Conservation (phyloP, 1,284 basidiomycete species). For the Inonotus obliquus region DNA sequence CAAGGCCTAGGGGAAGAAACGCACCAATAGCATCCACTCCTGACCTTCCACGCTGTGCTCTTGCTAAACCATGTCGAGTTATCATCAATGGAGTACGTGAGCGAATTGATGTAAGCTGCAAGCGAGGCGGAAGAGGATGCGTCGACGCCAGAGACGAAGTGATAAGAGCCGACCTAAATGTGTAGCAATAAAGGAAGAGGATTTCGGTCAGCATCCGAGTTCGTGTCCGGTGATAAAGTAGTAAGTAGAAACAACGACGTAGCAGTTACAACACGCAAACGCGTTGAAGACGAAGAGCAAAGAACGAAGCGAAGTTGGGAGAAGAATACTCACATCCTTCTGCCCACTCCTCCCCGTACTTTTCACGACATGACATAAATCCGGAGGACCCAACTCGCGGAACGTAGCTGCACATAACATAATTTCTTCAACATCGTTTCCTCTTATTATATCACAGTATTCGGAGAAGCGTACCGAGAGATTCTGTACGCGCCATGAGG, state of each 20-base stretch:
- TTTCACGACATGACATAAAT: conserved; percentile 95
- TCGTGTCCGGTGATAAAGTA: not conserved
- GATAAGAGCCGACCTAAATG: conserved; percentile 82
- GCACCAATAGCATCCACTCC: conserved; percentile 92
- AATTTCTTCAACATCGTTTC: too few relatives aligned
- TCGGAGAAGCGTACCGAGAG: conserved; percentile 53
- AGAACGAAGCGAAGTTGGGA: not conserved
- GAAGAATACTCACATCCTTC: conserved; percentile 66
- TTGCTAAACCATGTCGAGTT: conserved; percentile 91
- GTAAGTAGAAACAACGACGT: not conserved
- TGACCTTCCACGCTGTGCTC: conserved; percentile 84
- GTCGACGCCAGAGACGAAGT: conserved; percentile 95
- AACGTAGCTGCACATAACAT: conserved; percentile 65
- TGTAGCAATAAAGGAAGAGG: not conserved
- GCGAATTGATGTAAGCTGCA: conserved; percentile 96
- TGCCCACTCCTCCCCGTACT: conserved; percentile 78
- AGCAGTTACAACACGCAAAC: not conserved
- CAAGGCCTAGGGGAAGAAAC: conserved; percentile 25
- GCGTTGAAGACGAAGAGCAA: not conserved
- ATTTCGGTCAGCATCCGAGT: not conserved
- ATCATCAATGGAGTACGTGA: conserved; percentile 94
- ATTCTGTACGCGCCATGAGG: conserved; percentile 87
- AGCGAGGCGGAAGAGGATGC: conserved; percentile 96
- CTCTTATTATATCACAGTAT: not conserved
- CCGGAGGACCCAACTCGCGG: conserved; percentile 94